Conservation (phyloP, 768 basidiomycete species). For the Podaxis sp. region DNA sequence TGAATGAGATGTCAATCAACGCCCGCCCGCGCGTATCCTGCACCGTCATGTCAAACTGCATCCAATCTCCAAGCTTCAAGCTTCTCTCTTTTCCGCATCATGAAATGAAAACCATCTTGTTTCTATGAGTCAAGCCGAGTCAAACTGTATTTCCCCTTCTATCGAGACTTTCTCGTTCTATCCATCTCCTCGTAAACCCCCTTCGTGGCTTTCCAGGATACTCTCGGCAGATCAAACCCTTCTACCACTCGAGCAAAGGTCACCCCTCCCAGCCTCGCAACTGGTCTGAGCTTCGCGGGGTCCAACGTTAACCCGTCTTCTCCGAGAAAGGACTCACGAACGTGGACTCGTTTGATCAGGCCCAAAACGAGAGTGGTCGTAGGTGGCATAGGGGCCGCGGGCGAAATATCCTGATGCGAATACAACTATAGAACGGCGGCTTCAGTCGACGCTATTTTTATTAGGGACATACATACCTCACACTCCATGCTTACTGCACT, state of each 20-base stretch:
- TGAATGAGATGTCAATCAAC: constrained; percentile 10
- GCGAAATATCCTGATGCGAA: constrained; percentile 47
- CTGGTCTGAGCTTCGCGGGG: constrained; percentile 44
- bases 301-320: constrained; percentile 43
- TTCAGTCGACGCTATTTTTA: constrained; percentile 13
- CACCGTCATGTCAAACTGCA: constrained; percentile 9
- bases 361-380: constrained; percentile 52
- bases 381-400: constrained; percentile 33
- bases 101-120: constrained; percentile 6
- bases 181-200: constrained; percentile 27
- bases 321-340: constrained; percentile 46
- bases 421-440: constrained; percentile 38
- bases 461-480: constrained; percentile 39
- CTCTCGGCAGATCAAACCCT: constrained; percentile 45
- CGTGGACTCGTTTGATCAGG: constrained; percentile 52
- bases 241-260: constrained; percentile 49
- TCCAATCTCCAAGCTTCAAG: not conserved
- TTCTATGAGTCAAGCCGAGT: not conserved
- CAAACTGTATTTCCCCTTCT: not conserved
- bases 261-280: constrained; percentile 56
- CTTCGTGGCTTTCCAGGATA: constrained; percentile 33
- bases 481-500: constrained; percentile 64
- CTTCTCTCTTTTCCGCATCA: not conserved
- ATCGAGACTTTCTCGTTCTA: constrained; percentile 8
- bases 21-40: constrained; percentile 2